Conservation (phyloP, 768 basidiomycete species). For the Calvatia gigantea region DNA sequence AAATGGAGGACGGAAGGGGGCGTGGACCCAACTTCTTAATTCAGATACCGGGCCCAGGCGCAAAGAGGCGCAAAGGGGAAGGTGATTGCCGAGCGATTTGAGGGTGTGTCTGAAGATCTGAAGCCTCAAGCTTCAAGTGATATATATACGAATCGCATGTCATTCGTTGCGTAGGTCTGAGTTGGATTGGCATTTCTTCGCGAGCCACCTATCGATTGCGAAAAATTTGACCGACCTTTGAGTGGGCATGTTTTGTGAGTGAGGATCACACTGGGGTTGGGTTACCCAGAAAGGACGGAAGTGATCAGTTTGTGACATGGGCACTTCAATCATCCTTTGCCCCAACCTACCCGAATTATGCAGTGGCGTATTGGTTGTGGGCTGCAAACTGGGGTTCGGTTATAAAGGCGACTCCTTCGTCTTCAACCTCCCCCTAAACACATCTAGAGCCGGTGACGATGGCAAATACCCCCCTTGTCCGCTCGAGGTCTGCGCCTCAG, state of each 20-base stretch:
- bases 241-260: neutral
- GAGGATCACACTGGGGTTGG: constrained; percentile 5
- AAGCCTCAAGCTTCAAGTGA: no score
- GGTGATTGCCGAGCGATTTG: no score
- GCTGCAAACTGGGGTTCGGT: neutral
- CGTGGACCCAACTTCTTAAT: no score
- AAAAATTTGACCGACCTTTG: neutral
- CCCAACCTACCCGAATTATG: constrained; percentile 12
- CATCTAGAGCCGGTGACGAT: neutral
- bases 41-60: no score
- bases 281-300: constrained; percentile 5
- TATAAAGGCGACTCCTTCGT: neutral
- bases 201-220: no score
- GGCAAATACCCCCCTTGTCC: constrained; percentile 16
- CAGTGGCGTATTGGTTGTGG: neutral
- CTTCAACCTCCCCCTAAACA: neutral
- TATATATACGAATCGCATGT: no score
- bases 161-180: no score
- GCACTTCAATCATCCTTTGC: neutral
- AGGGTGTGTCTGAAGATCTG: no score
- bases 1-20: no score
- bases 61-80: no score
- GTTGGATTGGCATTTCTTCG: no score
- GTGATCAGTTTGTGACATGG: neutral
- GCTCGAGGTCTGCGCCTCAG: constrained; percentile 29